phyloP scores from a whole-genome alignment of 2,329 filamentous ascomycete species.

The Aureobasidium namibiae region DNA sequence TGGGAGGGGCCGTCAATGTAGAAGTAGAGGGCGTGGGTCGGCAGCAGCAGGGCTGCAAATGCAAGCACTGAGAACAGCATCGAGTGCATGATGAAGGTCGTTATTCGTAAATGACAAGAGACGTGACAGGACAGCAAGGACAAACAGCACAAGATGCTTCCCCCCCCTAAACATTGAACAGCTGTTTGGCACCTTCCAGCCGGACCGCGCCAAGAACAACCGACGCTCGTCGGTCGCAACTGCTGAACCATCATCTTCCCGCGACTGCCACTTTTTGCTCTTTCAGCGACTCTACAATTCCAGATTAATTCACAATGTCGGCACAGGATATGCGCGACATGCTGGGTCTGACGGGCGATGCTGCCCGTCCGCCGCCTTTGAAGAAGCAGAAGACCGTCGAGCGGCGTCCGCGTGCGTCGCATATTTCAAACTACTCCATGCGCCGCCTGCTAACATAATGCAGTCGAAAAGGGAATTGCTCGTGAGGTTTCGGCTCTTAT shows the following conservation, averaged over 20 bases:
- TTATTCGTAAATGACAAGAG: not conserved
- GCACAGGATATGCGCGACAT: slow-evolving; percentile 71
- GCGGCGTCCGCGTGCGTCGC: slow-evolving; percentile 44
- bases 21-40: slow-evolving; percentile 84
- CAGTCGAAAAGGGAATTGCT: slow-evolving; percentile 35
- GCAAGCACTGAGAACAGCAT: slow-evolving; percentile 13
- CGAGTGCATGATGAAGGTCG: slow-evolving; percentile 9
- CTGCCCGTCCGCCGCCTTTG: slow-evolving; percentile 44
- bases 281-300: not conserved
- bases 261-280: not conserved
- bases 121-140: slow-evolving; percentile 3
- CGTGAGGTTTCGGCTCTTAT: slow-evolving; percentile 44
- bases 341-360: slow-evolving; percentile 64
- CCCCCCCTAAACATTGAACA: not conserved
- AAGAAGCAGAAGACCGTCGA: slow-evolving; percentile 68
- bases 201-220: not conserved
- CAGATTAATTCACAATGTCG: slow-evolving; percentile 13
- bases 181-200: not conserved
- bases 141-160: not conserved
- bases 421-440: not conserved
- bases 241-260: not conserved
- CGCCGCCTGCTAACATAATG: not conserved
- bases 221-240: slow-evolving; percentile 1
- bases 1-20: slow-evolving; percentile 78
- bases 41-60: slow-evolving; percentile 34